Base-by-base conservation (phyloP, 148 eudicot genomes). In the Selenicereus undatus region DNA sequence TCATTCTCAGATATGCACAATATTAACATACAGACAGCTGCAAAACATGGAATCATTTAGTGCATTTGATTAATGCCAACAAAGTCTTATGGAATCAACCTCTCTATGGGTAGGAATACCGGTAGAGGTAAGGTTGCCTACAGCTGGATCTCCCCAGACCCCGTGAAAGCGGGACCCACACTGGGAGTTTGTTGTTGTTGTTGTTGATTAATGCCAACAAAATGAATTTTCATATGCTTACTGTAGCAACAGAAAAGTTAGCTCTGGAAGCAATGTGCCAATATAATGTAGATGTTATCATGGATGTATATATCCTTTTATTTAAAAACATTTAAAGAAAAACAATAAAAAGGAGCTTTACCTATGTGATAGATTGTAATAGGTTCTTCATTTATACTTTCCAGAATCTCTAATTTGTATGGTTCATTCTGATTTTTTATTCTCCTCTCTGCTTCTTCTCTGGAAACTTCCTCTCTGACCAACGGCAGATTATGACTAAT, bases 281-380 rank as follows among this genome's bases (percentile, higher is more conserved):
- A 58, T 20, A 68, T 52, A 71, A 56, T 8, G 65, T 13, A 3
- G 4, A 70, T 52, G 20, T 9, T 43, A 71, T 14, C 11, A 45
- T n/a, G 65, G 21, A 52, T 1, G 69, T 45, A 32, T 74, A 65
- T 4, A 17, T 20, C 26, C 8, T 72, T 24, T 64, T 56, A 16
- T 20, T 20, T 11, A 18, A 52, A 52, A 52, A 17, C 18, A 56
- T 16, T 14, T 5, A 27, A 66, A 66, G 27, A 8, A n/a, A 24
- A 64, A 64, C 22, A 22, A 64, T 7, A 64, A 24, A 26, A 27
- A 27, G 17, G 24, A 71, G 50, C 3, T 79, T 82, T 83, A 93
- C 99, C 99, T 56, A 96, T 92, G 78, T 96, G 99, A 84, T 96
- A 96, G 81, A 96, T 94, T 54, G 99, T 94, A 79, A 96, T 96